Percentiles rank a stretch among this genome's conserved stretches.
phyloP scores from a whole-genome alignment of 768 basidiomycete genomes.

The Phanerodontia chrysosporium region DNA sequence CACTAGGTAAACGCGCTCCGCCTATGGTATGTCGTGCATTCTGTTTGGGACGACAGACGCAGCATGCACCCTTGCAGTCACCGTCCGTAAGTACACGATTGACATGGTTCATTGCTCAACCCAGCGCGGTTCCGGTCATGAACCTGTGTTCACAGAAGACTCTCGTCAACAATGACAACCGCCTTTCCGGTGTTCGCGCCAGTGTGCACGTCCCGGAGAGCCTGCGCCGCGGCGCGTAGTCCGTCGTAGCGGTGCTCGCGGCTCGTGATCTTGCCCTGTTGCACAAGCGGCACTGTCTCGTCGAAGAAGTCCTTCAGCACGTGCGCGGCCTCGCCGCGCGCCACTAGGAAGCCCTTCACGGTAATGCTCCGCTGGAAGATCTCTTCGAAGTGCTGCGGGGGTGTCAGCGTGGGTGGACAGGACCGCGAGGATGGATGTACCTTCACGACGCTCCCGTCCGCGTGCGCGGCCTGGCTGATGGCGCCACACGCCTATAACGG shows the following conservation, averaged over 20 bases:
- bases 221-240: not conserved
- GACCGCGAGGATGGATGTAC: not conserved
- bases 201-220: constrained; percentile 4
- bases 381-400: constrained; percentile 10
- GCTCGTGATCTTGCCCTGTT: constrained; percentile 7
- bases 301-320: not conserved
- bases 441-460: constrained; percentile 4
- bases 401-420: not conserved
- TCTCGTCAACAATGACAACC: constrained; percentile 7
- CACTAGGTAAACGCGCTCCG: too few relatives aligned
- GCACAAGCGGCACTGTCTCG: constrained; percentile 3
- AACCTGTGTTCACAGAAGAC: not conserved
- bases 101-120: too few relatives aligned
- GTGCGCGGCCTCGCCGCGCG: not conserved
- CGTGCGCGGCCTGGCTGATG: constrained; percentile 6
- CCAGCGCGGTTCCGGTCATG: too few relatives aligned
- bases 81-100: too few relatives aligned
- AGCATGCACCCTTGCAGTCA: too few relatives aligned
- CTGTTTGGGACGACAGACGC: too few relatives aligned
- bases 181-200: constrained; percentile 8
- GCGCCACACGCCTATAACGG: constrained; percentile 7
- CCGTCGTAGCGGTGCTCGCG: constrained; percentile 7
- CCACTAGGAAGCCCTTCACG: constrained; percentile 7
- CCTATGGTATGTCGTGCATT: too few relatives aligned
- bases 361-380: constrained; percentile 10